phyloP scores from a whole-genome alignment of 768 basidiomycete genomes.

The Suillus weaverae region DNA sequence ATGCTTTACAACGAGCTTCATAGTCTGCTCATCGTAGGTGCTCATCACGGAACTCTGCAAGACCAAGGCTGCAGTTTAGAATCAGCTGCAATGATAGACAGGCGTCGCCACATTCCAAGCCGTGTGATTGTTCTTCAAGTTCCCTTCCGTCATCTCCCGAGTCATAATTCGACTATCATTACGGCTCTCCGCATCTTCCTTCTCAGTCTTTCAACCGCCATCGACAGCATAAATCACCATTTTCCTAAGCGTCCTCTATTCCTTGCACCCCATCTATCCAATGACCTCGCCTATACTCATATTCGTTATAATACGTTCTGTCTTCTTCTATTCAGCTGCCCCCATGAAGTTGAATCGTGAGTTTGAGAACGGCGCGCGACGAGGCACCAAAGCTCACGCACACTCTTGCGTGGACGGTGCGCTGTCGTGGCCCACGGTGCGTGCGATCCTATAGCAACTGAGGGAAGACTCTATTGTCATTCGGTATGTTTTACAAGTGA shows the following conservation, averaged over 20 bases:
- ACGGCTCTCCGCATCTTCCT: background rate
- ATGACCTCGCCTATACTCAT: background rate
- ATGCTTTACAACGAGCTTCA: background rate
- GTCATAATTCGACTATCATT: background rate
- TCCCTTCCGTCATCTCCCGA: background rate
- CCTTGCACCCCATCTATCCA: background rate
- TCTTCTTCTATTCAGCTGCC: background rate
- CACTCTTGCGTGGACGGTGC: background rate
- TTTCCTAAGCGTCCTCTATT: background rate
- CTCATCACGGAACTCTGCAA: background rate
- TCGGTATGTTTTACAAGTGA: background rate
- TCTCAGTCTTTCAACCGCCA: background rate
- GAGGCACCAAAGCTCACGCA: background rate
- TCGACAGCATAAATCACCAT: background rate
- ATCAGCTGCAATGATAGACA: background rate
- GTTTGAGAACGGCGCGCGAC: background rate
- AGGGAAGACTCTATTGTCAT: background rate
- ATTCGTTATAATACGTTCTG: background rate
- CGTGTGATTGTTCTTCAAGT: background rate
- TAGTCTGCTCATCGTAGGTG: too few species aligned
- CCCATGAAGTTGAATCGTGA: background rate
- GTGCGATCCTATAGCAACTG: background rate
- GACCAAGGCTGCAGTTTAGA: background rate
- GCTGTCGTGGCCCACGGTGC: background rate
- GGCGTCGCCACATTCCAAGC: background rate